Base-by-base conservation (phyloP, 768 basidiomycete species). In the Tricholoma hemisulphureum region DNA sequence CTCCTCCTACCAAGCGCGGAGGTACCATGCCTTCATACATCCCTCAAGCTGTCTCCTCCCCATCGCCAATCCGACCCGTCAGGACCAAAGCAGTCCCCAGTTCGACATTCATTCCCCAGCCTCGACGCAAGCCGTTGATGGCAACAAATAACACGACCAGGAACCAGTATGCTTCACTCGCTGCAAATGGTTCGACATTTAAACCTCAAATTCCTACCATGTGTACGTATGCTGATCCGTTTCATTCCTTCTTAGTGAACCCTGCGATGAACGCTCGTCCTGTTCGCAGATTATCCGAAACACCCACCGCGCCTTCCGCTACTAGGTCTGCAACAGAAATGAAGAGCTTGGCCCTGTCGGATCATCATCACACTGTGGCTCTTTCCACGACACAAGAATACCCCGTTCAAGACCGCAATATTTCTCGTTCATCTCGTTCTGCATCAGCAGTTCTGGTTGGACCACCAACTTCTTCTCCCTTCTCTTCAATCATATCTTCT, bases 221-320 rank as follows among this genome's bases (percentile, higher is more conserved):
- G 73, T 78, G 86, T 85, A 83, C 80, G 84, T 83, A 75, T 75
- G 77, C 84, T 82, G 68, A 83, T 81, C 74, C 68, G 52, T 46
- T 55, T 26, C 68, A 60, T 65, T 68, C 70, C 71, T 65, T 62
- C 73, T 57, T 71, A 72, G 73, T 69, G 69, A 70, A 72, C 63
- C 37, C 62, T 49, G 52, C 72, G 65, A 74, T 73, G 67, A 75
- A 75, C 66, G 57, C 71, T 58, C 64, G 67, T 64, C 65, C 69
- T 69, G 58, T 67, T 63, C 68, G 62, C 76, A 83, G 80, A 76
- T 80, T 69, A 69, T 59, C 70, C 61, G 65, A 67, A 56, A 58
- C 62, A 65, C 51, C 67, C 62, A 62, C 72, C 50, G 58, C 67
- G 64, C 59, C 55, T 62, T 55, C 66, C 64, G 63, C 58, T 56